Base-by-base conservation (phyloP, 257 asterid genomes). In the Nicotiana attenuata region DNA sequence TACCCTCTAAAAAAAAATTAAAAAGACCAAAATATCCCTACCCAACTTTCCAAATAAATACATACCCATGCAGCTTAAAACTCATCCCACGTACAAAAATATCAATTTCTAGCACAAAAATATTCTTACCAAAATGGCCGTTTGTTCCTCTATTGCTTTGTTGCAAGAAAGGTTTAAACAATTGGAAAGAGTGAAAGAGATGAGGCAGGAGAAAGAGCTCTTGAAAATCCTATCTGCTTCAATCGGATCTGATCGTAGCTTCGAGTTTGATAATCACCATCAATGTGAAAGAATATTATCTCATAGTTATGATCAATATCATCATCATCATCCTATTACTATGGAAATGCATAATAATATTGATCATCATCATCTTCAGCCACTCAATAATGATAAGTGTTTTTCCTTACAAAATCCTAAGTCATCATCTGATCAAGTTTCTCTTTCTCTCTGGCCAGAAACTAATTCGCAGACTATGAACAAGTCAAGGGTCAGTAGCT, bases 151-250 rank as follows among this genome's bases (percentile, higher is more conserved):
- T 77, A 79, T 87, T 31, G 88, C 88, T 60, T 47, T 87, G 82
- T 29, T 87, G 77, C 88, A 83, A 57, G 88, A 87, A 64, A 87
- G 90, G 76, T 87, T 87, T 38, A 85, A 83, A 53, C 83, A 81
- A 71, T 76, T 87, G 81, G 85, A 85, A 52, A 87, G 82, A 59
- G 83, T 55, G 9, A 85, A 82, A 60, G 87, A 85, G 82, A 87
- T 85, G 81, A 85, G 90, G 80, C 81, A 85, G 50, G 87, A 87
- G 65, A 87, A 75, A 81, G 87, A 87, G 75, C 78, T 85, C 3
- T 9, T 83, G 50, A 80, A 65, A 19, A 65, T 55, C 13, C 31
- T 71, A 13, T 41, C 47, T 41, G 1, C 47, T 41, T 41, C 47
- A 41, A 41, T 41, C 11, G 3, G 10, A 7, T 7, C 47, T 41